A percentile compares a stretch with the other conserved stretches of the same genome.
Conservation (phyloP, 306 rosid genomes). For the Begonia loranthoides region DNA sequence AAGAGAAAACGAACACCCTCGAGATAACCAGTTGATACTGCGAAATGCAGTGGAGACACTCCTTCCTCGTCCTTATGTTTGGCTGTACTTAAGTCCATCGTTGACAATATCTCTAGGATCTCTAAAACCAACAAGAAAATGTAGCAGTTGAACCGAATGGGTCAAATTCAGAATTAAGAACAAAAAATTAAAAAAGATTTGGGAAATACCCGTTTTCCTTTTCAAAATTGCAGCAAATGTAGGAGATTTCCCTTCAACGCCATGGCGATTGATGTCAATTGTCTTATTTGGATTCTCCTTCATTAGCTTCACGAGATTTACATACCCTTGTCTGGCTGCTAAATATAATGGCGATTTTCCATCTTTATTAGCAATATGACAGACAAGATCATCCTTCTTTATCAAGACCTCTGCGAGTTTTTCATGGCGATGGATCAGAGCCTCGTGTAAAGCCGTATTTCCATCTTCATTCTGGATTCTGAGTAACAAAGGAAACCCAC, state of each 20-base stretch:
- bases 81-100: neutral
- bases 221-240: constrained; percentile 10
- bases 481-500: neutral
- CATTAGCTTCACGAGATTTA: neutral
- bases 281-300: neutral
- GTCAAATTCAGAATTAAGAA: too few species aligned
- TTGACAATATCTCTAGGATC: neutral
- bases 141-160: too few species aligned
- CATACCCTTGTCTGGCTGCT: constrained; percentile 9
- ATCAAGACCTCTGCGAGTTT: neutral
- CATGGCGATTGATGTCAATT: neutral
- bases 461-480: constrained; percentile 1
- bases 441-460: constrained; percentile 19
- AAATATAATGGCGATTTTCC: constrained; percentile 12
- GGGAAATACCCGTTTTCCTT: neutral
- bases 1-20: constrained; percentile 14
- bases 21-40: constrained; percentile 11
- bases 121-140: neutral
- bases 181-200: neutral
- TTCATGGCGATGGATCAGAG: constrained; percentile 3
- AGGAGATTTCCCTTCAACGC: constrained; percentile 7
- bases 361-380: neutral
- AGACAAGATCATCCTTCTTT: neutral
- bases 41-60: constrained; percentile 12
- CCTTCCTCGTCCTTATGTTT: neutral